Evolutionary conservation across 129 eudicot species (phyloP).

Genomic region (Artemisia annua): DNA sequence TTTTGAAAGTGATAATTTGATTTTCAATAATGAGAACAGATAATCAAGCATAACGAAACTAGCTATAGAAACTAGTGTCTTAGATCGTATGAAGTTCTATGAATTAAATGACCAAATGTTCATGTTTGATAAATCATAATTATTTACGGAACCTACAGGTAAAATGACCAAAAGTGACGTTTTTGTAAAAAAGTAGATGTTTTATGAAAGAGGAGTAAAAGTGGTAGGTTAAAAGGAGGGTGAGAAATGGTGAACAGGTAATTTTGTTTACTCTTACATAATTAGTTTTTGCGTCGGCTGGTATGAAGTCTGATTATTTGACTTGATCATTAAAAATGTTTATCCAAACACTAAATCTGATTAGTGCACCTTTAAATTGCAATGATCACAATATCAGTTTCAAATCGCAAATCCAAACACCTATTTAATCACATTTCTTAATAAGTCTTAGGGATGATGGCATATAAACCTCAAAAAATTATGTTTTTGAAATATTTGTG

Average conservation of each 20-base stretch:
- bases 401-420: neutral
- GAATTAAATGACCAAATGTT: neutral
- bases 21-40: neutral
- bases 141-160: neutral
- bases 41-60: neutral
- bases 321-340: no score
- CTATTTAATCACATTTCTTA: neutral
- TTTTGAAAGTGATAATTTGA: neutral
- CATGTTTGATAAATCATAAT: neutral
- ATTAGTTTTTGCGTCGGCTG: no score
- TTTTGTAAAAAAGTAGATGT: neutral
- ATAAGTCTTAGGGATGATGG: neutral
- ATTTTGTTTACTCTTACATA: no score
- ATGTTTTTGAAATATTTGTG: neutral
- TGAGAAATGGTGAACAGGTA: no score
- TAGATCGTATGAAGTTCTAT: neutral
- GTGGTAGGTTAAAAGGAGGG: neutral
- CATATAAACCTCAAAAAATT: neutral
- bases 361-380: no score
- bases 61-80: neutral
- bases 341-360: no score
- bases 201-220: neutral
- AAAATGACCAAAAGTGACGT: neutral
- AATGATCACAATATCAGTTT: neutral
- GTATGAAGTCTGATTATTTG: no score